Percentiles rank a stretch among this genome's conserved stretches.
These are phyloP conservation scores for Aureobasidium mangrovei DNA, from an alignment of 2,329 filamentous ascomycete genomes.

Conservation along the genomic window DNA sequence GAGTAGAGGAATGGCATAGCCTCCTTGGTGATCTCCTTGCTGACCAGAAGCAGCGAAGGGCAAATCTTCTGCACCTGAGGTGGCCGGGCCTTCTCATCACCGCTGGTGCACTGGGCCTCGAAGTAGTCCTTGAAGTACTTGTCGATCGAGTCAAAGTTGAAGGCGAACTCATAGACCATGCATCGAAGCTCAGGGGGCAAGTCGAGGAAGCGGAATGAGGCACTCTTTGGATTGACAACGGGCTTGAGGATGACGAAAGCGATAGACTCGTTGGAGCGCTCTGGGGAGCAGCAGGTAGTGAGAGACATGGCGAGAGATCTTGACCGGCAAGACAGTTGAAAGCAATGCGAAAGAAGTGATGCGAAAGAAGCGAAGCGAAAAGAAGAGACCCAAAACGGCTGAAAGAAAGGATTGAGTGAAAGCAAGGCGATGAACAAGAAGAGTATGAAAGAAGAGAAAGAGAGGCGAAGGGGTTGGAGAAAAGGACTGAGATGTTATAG, in stretches of 20 bases:
- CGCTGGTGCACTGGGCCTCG: constrained; percentile 14
- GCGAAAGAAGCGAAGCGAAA: neutral
- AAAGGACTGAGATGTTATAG: too few species aligned
- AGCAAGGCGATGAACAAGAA: neutral
- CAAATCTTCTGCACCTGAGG: constrained; percentile 17
- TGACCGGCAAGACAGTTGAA: constrained; percentile 5
- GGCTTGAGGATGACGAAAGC: neutral
- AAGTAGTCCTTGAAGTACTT: constrained; percentile 20
- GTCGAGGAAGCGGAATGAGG: constrained; percentile 14
- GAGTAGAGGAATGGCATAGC: constrained; percentile 21
- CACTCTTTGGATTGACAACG: neutral
- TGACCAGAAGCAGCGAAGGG: constrained; percentile 28
- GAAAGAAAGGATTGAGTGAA: neutral
- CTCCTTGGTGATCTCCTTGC: constrained; percentile 28
- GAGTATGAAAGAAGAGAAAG: neutral
- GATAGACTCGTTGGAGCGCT: neutral
- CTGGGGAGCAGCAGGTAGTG: neutral
- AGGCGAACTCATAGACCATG: constrained; percentile 15
- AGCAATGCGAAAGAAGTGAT: neutral
- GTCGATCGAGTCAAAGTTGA: constrained; percentile 17
- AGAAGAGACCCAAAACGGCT: neutral
- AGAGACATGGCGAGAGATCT: neutral
- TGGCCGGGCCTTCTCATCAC: neutral
- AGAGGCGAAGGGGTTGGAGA: too few species aligned
- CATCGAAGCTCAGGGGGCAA: constrained; percentile 18